phyloP scores from a whole-genome alignment of 208 protist genomes.

The Balamuthia mandrillaris region DNA sequence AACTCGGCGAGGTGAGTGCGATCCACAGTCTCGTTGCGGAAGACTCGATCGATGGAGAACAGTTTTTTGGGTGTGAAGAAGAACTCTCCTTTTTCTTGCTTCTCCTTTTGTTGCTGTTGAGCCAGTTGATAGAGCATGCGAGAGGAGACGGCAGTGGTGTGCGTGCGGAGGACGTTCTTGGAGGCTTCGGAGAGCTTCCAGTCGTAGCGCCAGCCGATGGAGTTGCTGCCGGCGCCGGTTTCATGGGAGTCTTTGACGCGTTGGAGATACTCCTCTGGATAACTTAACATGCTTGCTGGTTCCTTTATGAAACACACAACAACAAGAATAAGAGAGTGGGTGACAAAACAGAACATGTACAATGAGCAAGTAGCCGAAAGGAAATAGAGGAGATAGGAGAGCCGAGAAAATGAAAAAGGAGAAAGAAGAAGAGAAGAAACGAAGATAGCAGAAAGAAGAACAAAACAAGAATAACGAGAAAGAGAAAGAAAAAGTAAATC shows the following conservation, averaged over 20 bases:
- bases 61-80: slow-evolving; percentile 92
- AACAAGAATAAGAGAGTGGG: not conserved
- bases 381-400: too few relatives aligned
- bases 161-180: slow-evolving; percentile 98
- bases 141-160: slow-evolving; percentile 98
- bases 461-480: too few relatives aligned
- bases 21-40: slow-evolving; percentile 99
- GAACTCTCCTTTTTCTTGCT: slow-evolving; percentile 55
- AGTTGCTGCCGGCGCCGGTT: slow-evolving; percentile 79
- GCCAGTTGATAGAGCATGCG: slow-evolving; percentile 92
- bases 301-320: slow-evolving; percentile 51
- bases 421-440: not conserved
- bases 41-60: slow-evolving; percentile 99
- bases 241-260: slow-evolving; percentile 90
- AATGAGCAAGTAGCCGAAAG: too few relatives aligned
- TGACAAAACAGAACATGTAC: too few relatives aligned
- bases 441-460: not conserved
- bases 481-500: too few relatives aligned
- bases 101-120: slow-evolving; percentile 75
- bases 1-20: slow-evolving; percentile 99
- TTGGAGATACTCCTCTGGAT: slow-evolving; percentile 52
- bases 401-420: too few relatives aligned
- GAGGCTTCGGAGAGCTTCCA: slow-evolving; percentile 90
- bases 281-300: slow-evolving; percentile 59
- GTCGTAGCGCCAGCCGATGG: slow-evolving; percentile 79